Evolutionary conservation across 768 basidiomycete genomes (phyloP), one percentile per base, ranked within the genome.

Genomic region (Mycena leptocephala): DNA sequence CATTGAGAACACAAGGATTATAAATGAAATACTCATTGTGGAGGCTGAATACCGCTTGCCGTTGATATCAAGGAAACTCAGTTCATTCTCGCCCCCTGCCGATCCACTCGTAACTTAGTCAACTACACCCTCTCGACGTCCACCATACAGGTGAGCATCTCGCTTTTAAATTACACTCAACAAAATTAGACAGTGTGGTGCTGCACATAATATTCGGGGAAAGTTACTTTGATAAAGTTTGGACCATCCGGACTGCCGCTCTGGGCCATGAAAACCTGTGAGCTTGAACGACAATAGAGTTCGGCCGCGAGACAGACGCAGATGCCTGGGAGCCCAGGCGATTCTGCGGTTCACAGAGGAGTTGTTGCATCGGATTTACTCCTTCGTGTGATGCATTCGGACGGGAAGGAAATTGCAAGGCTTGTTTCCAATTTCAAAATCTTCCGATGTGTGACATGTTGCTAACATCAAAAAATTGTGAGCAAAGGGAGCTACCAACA

Each of bases 311-410:
- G 59, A 92, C 91, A 65, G 93, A 94, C 63, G 92, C 87, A 39
- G 91, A 88, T 28, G 91, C 84, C 82, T 94, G 93, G 61, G 94
- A 95, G 43, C 96, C 97, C 61, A 99, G 89, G 65, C 98, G 93
- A 84, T 98, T 96, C 86, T 99, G 97, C 9, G 97, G 94, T 85
- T 99, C 98, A 84, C 98, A 99, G 37, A 99, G 92, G 30, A 99
- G 90, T 79, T 93, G 93, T 80, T 94, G 91, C 91, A 99, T 95
- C 80, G 99, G 88, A 86, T 94, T 94, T 76, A 96, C 90, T 65
- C 94, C 97, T 85, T 96, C 96, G 82, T 93, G 92, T 63, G 97
- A 97, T 72, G 97, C 94, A 73, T 90, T 92, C 74, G 97, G 97
- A 76, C 93, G 91, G 32, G 87, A 85, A 7, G 97, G 97, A 85